A percentile compares a stretch with the other conserved stretches of the same genome.
phyloP scores from a whole-genome alignment of 352 stramenopile species.

The Phytophthora chlamydospora region DNA sequence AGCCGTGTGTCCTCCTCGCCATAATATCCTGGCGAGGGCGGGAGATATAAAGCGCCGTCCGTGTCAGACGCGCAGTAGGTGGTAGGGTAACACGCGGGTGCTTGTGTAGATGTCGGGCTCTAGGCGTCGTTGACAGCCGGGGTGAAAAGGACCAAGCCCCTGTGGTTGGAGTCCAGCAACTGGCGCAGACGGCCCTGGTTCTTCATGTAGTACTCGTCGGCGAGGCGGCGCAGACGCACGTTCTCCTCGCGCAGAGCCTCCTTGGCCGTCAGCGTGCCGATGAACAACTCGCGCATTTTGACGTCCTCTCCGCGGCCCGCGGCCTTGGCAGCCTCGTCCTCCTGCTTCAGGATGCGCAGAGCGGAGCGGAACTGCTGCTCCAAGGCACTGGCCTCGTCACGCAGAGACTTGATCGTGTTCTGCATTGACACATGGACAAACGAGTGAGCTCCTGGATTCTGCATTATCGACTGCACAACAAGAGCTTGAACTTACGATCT shows the following conservation, averaged over 20 bases:
- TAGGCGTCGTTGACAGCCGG: slow-evolving; percentile 29
- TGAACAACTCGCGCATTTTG: slow-evolving; percentile 47
- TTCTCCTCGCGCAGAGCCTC: slow-evolving; percentile 71
- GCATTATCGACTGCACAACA: slow-evolving; percentile 26
- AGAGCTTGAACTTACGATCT: slow-evolving; percentile 61
- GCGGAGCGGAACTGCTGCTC: slow-evolving; percentile 48
- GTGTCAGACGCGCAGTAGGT: slow-evolving; percentile 18
- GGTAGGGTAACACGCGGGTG: slow-evolving; percentile 12
- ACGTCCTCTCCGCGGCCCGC: slow-evolving; percentile 15
- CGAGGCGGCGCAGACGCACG: slow-evolving; percentile 60
- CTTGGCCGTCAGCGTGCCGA: slow-evolving; percentile 53
- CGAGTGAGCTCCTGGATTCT: slow-evolving; percentile 25
- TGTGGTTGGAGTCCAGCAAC: slow-evolving; percentile 67
- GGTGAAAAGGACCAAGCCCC: slow-evolving; percentile 42
- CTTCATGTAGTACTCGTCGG: slow-evolving; percentile 83
- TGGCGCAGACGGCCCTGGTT: slow-evolving; percentile 69
- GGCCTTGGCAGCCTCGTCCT: slow-evolving; percentile 30
- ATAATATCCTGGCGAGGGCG: slow-evolving; percentile 12
- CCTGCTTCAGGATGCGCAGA: slow-evolving; percentile 40
- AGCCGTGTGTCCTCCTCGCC: slow-evolving; percentile 16
- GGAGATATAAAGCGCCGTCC: slow-evolving; percentile 28
- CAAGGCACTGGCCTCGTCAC: slow-evolving; percentile 49
- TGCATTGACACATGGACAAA: slow-evolving; percentile 26
- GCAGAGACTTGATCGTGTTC: slow-evolving; percentile 75
- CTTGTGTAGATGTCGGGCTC: slow-evolving; percentile 18